Base-by-base conservation (phyloP, 2,329 filamentous ascomycete species). In the Fusarium domesticum region DNA sequence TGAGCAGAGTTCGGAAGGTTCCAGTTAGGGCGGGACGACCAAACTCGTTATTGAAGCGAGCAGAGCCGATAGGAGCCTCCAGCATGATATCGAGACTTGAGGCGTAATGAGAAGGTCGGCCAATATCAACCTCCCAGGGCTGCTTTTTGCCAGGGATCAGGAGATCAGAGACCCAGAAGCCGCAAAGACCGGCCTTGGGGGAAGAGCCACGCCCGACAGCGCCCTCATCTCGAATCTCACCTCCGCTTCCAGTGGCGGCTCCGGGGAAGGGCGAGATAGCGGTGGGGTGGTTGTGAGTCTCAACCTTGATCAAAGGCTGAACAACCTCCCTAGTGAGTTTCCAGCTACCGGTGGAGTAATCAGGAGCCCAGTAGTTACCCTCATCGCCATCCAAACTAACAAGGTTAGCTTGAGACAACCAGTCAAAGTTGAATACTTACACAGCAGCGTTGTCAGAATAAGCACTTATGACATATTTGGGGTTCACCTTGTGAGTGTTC, bases 361-460 rank as follows among this genome's bases (percentile, higher is more conserved):
- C 87, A 5, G 93, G 93, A 1, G 89, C 86, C 92, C 92, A 97
- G 63, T 87, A 67, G 39, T 68, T 61, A 23, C 67, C 69, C 35
- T 62, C 53, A 16, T 71, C 69, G 7, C 69, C 69, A 45, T 68
- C 57, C n/a, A 72, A 50, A 14, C 57, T 60, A 28, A 37, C 17
- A 3, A 19, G 31, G 14, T 47, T 30, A 58, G 46, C 15, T 23
- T 47, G 10, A 28, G 17, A 15, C 2, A 17, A 39, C 18, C 16
- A 35, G n/a, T 5, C 2, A 6, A 32, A 5, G 17, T 8, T 70
- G 1, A 12, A 18, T 25, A 51, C 57, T 57, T 56, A 60, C 57
- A 98, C 93, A n/a, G 93, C 93, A 18, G 93, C 93, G 64, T 98
- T 98, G 66, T 98, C 93, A 60, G 89, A 95, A 70, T 98, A 98